phyloP scores from a whole-genome alignment of 192 early-diverging fungal species.

The Rhizophagus prolifer region DNA sequence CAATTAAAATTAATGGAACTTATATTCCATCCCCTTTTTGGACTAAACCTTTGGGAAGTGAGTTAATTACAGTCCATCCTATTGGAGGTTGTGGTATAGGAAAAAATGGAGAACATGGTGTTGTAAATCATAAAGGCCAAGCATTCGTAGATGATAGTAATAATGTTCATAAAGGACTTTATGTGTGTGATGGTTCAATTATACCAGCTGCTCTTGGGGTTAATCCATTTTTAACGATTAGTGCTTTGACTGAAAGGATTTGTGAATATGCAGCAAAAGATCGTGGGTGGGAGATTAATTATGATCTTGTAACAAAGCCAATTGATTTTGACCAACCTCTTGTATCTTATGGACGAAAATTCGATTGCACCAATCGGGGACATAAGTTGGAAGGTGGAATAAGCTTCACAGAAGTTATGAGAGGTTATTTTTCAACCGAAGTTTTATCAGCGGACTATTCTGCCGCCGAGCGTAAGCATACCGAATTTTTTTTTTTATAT shows the following conservation, averaged over 20 bases:
- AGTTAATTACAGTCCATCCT: constrained; percentile 47
- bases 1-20: constrained; percentile 33
- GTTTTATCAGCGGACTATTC: constrained; percentile 35
- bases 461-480: constrained; percentile 33
- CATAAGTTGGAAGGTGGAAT: constrained; percentile 25
- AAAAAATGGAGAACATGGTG: constrained; percentile 37
- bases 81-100: constrained; percentile 48
- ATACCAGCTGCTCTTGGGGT: constrained; percentile 49
- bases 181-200: constrained; percentile 49
- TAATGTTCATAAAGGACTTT: constrained; percentile 46
- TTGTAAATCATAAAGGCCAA: constrained; percentile 52
- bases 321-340: constrained; percentile 40
- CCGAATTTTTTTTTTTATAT: background rate
- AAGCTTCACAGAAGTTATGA: constrained; percentile 44
- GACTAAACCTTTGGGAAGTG: constrained; percentile 29
- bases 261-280: constrained; percentile 39
- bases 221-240: constrained; percentile 53
- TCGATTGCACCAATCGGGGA: background rate
- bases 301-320: constrained; percentile 31
- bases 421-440: constrained; percentile 47
- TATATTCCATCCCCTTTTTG: constrained; percentile 43
- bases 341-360: constrained; percentile 11
- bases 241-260: constrained; percentile 46
- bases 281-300: constrained; percentile 43
- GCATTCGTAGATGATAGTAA: constrained; percentile 32